Evolutionary conservation across 495 filamentous ascomycete genomes (phyloP), one percentile per base, ranked within the genome.

Genomic region (Penicillium dipodomyicola): DNA sequence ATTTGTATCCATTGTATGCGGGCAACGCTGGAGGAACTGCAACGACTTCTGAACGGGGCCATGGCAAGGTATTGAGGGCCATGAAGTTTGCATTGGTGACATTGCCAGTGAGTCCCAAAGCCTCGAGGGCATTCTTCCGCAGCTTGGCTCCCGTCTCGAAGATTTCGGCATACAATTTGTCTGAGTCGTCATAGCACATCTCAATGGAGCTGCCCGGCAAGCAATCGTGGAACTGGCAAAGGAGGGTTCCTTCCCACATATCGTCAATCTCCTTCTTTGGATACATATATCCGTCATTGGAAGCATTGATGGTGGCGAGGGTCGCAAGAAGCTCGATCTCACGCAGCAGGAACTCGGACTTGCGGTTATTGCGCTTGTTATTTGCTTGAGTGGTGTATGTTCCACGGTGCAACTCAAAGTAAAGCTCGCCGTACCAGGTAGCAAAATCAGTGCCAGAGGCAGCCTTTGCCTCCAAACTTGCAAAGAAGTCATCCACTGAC

Each of bases 191-290:
- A 67, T 97, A 97, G 68, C 89, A 93, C 92, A 98, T 96, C 68
- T 93, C 91, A 58, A 98, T 97, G 17, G 84, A 86, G 65, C 88
- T 95, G n/a, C 94, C 94, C 10, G 94, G 94, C 35, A 98, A 76
- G 67, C 93, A 96, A 67, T 98, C 94, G 65, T 98, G 94, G 78
- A 97, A 97, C 62, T 98, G 94, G 63, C 92, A 96, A 17, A 96
- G 83, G 11, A 95, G 80, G 0, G 84, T 78, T 25, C 74, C 79
- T 72, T 98, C 93, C 94, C 94, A 98, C 85, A 98, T 91, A 45
- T 87, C 79, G 67, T 98, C 94, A 47, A 98, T 84, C 15, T 91
- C 81, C 64, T 87, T 80, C 74, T 97, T 98, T 2, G 94, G 94
- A 66, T 97, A 98, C 59, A 85, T 84, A 73, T 96, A 97, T 1